A percentile compares a stretch with the other conserved stretches of the same genome.
These are phyloP conservation scores for Volvox reticuliferus DNA, from an alignment of 139 green algal species.

Conservation along the genomic window DNA sequence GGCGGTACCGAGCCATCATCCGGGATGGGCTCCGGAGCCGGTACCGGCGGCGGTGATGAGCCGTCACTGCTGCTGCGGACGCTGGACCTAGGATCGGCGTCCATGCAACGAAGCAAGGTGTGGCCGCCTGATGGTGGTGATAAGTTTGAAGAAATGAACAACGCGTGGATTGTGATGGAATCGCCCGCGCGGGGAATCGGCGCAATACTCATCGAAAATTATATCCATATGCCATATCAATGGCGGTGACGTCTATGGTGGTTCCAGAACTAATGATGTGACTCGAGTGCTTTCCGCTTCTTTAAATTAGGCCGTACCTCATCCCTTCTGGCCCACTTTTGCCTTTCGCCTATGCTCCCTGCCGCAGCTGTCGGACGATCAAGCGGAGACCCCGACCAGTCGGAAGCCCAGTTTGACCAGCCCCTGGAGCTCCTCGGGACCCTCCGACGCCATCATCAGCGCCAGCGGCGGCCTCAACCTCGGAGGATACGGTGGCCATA, in stretches of 20 bases:
- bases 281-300: too few species aligned
- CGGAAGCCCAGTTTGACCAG: conserved; percentile 6
- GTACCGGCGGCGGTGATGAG: background rate
- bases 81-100: background rate
- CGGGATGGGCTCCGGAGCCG: background rate
- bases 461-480: background rate
- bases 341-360: too few species aligned
- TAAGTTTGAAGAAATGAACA: too few species aligned
- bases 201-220: too few species aligned
- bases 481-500: background rate
- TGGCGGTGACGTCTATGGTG: too few species aligned
- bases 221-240: too few species aligned
- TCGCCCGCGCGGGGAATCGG: too few species aligned
- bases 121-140: background rate
- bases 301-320: too few species aligned
- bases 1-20: background rate
- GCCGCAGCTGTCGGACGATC: background rate
- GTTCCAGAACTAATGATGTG: too few species aligned
- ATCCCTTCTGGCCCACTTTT: too few species aligned
- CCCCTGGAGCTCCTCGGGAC: conserved; percentile 9
- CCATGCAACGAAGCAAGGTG: conserved; percentile 11
- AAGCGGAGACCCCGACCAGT: conserved; percentile 7
- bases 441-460: background rate
- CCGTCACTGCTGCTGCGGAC: conserved; percentile 2
- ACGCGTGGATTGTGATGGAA: too few species aligned